Evolutionary conservation across 306 rosid genomes (phyloP).

Genomic region (Rosa multiflora): DNA sequence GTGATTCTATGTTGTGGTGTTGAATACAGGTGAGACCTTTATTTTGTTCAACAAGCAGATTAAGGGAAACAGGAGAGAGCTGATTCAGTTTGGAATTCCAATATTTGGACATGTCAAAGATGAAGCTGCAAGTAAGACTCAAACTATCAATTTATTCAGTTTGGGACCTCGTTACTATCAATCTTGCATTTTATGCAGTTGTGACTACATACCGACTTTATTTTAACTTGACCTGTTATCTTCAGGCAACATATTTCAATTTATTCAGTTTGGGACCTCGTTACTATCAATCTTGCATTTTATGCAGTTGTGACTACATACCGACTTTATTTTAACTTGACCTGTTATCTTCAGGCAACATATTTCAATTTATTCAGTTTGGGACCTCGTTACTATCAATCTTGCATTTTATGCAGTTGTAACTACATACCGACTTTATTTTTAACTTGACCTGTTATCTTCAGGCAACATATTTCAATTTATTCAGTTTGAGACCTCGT

Average conservation of each 20-base stretch:
- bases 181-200: neutral
- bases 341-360: slow-evolving; percentile 48
- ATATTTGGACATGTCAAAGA: slow-evolving; percentile 81
- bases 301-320: slow-evolving; percentile 8
- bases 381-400: neutral
- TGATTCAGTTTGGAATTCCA: slow-evolving; percentile 92
- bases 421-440: slow-evolving; percentile 4
- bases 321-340: slow-evolving; percentile 3
- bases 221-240: too few relatives aligned
- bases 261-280: neutral
- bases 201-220: slow-evolving; percentile 6
- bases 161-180: neutral
- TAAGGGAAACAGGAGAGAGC: slow-evolving; percentile 90
- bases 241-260: too few relatives aligned
- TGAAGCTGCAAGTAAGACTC: slow-evolving; percentile 49
- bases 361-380: neutral
- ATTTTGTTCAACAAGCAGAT: slow-evolving; percentile 86
- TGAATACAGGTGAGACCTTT: slow-evolving; percentile 72
- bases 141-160: neutral
- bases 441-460: slow-evolving; percentile 11
- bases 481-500: too few relatives aligned
- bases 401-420: neutral
- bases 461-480: slow-evolving; percentile 49
- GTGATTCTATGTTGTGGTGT: slow-evolving; percentile 23
- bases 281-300: neutral